Percentiles rank a stretch among this genome's conserved stretches.
Conservation (phyloP, 164 flowering plant genomes). For the Tetrastigma voinierianum region DNA sequence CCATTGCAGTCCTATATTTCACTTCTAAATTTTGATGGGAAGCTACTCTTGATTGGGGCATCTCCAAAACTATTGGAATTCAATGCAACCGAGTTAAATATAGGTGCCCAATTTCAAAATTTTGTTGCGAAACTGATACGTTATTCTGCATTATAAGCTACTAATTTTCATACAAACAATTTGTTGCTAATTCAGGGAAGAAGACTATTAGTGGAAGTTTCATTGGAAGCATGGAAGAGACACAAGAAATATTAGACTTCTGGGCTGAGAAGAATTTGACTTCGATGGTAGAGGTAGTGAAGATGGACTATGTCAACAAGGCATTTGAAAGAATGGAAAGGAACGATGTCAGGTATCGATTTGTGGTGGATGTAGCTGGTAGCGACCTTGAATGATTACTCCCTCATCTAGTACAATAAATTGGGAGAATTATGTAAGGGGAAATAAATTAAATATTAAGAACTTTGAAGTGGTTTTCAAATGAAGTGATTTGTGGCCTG, state of each 20-base stretch:
- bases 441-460: no score
- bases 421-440: no score
- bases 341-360: conserved; percentile 57
- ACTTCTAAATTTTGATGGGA: conserved; percentile 45
- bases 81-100: conserved; percentile 19
- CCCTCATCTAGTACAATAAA: background rate
- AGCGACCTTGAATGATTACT: conserved; percentile 29
- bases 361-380: conserved; percentile 48
- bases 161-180: no score
- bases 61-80: conserved; percentile 38
- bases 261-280: conserved; percentile 42
- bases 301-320: conserved; percentile 45
- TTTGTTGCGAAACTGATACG: background rate
- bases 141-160: no score
- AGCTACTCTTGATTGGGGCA: conserved; percentile 40
- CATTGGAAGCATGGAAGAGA: conserved; percentile 54
- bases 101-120: conserved; percentile 23
- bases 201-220: conserved; percentile 44
- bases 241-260: conserved; percentile 42
- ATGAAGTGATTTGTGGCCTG: no score
- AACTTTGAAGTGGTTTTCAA: no score
- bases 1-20: conserved; percentile 31
- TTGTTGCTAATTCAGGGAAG: conserved; percentile 24
- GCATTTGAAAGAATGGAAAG: conserved; percentile 57
- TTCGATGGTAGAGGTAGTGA: conserved; percentile 44